Percentiles rank a stretch among this genome's conserved stretches.
Conservation (phyloP, 1,284 basidiomycete genomes). For the Exsudoporus floridanus region DNA sequence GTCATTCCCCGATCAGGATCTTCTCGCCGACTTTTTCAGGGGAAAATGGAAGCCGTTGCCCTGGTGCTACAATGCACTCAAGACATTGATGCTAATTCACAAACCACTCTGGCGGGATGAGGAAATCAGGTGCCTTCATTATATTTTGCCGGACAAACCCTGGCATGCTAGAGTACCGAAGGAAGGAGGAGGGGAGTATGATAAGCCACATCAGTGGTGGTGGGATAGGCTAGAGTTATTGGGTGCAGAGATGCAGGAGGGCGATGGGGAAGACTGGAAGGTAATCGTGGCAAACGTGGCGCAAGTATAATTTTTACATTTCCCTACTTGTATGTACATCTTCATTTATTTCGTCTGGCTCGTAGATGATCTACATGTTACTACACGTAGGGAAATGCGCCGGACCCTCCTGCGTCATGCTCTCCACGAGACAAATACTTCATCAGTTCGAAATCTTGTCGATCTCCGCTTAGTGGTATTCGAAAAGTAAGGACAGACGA, state of each 20-base stretch:
- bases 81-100: conserved; percentile 73
- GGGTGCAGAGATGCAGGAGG: conserved; percentile 44
- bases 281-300: conserved; percentile 53
- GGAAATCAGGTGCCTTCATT: conserved; percentile 74
- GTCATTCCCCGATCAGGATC: conserved; percentile 91
- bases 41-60: conserved; percentile 74
- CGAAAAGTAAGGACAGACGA: not conserved
- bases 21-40: conserved; percentile 78
- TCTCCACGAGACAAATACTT: conserved; percentile 88
- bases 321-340: not conserved
- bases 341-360: not conserved
- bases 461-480: conserved; percentile 5
- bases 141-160: conserved; percentile 74
- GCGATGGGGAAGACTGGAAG: conserved; percentile 50
- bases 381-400: not conserved
- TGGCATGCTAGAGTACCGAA: conserved; percentile 54
- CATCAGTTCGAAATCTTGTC: conserved; percentile 84
- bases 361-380: not conserved
- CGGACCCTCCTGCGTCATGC: conserved; percentile 37
- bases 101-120: conserved; percentile 73
- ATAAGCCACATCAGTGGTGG: conserved; percentile 69
- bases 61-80: conserved; percentile 87
- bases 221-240: conserved; percentile 66
- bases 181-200: conserved; percentile 42
- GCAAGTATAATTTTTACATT: conserved; percentile 4